Evolutionary conservation across 164 flowering plant genomes (phyloP), one percentile per base, ranked within the genome.

Genomic region (Stephania yunnanensis): DNA sequence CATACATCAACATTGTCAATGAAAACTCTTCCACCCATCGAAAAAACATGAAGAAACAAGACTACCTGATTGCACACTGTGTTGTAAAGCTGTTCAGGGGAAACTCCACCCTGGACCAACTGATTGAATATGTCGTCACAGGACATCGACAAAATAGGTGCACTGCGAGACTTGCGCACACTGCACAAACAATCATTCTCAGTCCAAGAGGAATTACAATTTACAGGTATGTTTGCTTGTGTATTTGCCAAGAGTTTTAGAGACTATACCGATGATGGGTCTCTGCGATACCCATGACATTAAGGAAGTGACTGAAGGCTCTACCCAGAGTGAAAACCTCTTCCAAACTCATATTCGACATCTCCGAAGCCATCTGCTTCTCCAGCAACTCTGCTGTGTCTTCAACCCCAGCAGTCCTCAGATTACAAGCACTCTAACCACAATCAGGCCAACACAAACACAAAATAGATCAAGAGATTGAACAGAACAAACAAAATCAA

Each of bases 271-370:
- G 85, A 82, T 92, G 97, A 79, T 91, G 94, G 22, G 95, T 91
- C 81, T 94, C 98, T 2, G 98, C 98, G 76, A 91, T 91, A 36
- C 92, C 89, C 90, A 89, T 90, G 76, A 94, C 82, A 77, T 80
- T 91, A 70, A 94, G 94, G 76, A 84, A 87, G 81, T 94, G 97
- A 73, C 97, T 94, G 78, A 90, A 91, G 22, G 95, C 90, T 53
- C 97, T 89, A 70, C 92, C 97, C 68, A 94, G 82, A 5, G 86
- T 82, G 63, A 91, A 75, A 15, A 94, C 97, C 82, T 94, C 97
- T 74, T 94, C 94, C 55, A 94, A 78, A 6, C 87, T 84, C 97
- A 94, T 88, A 63, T 86, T 80, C 0, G 97, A 92, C 74, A 94
- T 80, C 75, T 94, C 95, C 3, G 91, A 83, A 2, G 87, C 88